Evolutionary conservation across 345 rosid genomes (phyloP).

Genomic region (Boechera stricta): DNA sequence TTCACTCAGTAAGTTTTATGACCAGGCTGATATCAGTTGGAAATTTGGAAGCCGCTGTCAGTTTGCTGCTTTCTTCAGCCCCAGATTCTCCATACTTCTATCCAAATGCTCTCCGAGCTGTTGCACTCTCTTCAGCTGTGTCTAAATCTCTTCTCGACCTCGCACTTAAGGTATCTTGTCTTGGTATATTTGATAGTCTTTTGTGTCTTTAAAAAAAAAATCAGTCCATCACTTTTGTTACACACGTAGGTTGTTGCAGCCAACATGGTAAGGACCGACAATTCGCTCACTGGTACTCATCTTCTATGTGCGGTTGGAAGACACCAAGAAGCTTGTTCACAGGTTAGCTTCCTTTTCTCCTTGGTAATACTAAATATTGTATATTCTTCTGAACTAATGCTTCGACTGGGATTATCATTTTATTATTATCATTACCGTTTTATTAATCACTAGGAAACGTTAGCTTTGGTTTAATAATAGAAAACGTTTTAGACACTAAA

Average conservation of each 20-base stretch:
- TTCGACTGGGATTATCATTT: conserved; percentile 3
- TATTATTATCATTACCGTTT: too few relatives aligned
- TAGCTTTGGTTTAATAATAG: conserved; percentile 7
- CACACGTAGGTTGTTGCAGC: conserved; percentile 87
- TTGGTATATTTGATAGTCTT: neutral
- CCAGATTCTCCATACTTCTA: conserved; percentile 94
- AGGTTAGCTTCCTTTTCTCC: conserved; percentile 58
- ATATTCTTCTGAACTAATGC: conserved; percentile 19
- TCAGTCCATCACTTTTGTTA: conserved; percentile 21
- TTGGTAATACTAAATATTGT: conserved; percentile 1
- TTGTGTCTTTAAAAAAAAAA: neutral
- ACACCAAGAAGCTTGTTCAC: conserved; percentile 98
- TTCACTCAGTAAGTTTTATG: conserved; percentile 36
- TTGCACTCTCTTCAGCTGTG: conserved; percentile 96
- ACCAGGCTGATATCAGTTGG: conserved; percentile 90
- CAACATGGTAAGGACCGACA: conserved; percentile 93
- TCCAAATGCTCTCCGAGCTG: conserved; percentile 93
- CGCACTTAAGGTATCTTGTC: conserved; percentile 73
- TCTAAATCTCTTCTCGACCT: conserved; percentile 95
- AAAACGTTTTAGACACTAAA: neutral
- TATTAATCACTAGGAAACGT: neutral
- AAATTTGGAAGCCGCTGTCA: conserved; percentile 96
- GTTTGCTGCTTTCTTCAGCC: conserved; percentile 85
- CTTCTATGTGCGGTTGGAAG: conserved; percentile 98
- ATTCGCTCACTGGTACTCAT: conserved; percentile 89